A percentile compares a stretch with the other conserved stretches of the same genome.
phyloP scores from a whole-genome alignment of 495 filamentous ascomycete genomes.

The Neurospora pannonica region DNA sequence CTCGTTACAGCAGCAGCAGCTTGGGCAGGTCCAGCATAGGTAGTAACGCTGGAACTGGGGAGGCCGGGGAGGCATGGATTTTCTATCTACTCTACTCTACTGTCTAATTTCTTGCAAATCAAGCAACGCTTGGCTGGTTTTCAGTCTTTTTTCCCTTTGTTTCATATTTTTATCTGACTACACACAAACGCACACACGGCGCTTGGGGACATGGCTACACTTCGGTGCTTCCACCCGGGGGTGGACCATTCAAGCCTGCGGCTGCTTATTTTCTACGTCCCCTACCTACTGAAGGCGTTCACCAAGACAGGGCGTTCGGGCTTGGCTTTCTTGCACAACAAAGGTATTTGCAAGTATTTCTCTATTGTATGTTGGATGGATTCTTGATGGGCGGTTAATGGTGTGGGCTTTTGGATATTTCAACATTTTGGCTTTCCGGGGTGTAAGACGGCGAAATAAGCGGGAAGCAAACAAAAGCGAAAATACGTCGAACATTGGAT shows the following conservation, averaged over 20 bases:
- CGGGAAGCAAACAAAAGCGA: neutral
- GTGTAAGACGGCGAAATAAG: neutral
- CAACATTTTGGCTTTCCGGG: neutral
- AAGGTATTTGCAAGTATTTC: neutral
- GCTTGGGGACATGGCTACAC: neutral
- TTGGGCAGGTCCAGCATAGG: slow-evolving; percentile 7
- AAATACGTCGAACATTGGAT: neutral
- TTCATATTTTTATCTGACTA: neutral
- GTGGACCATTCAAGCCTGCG: neutral
- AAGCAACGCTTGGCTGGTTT: neutral
- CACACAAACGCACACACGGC: neutral
- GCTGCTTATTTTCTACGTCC: neutral
- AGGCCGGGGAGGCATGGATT: neutral
- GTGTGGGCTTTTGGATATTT: neutral
- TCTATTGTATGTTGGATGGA: neutral
- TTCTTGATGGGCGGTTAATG: neutral
- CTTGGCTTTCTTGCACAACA: neutral
- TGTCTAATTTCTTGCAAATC: neutral
- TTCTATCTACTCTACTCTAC: neutral
- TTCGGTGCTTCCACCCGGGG: neutral
- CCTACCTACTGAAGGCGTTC: neutral
- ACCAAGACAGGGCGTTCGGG: neutral
- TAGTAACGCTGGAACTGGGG: slow-evolving; percentile 11
- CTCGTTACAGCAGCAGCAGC: slow-evolving; percentile 5
- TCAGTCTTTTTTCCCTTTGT: neutral